These are phyloP conservation scores for Ustilago hordei DNA, from an alignment of 1,284 basidiomycete species.

Conservation along the genomic window DNA sequence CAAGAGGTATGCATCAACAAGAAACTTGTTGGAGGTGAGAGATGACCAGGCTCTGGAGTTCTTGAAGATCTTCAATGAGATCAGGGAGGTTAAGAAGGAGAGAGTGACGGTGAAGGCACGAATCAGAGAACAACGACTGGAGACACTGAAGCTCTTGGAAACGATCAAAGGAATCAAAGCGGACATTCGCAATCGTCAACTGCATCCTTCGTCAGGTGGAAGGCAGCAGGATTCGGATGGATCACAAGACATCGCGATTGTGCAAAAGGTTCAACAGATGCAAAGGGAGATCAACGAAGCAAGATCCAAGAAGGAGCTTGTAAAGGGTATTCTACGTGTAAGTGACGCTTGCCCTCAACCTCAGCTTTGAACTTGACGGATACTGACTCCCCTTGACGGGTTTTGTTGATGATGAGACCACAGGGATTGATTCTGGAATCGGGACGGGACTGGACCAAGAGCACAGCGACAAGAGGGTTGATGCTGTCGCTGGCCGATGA, in stretches of 20 bases:
- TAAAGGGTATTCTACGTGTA: constrained; percentile 50
- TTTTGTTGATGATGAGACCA: not conserved
- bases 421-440: constrained; percentile 53
- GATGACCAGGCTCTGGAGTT: constrained; percentile 52
- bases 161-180: constrained; percentile 42
- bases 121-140: constrained; percentile 36
- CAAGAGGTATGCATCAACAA: constrained; percentile 35
- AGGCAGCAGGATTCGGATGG: constrained; percentile 20
- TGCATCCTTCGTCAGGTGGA: constrained; percentile 24
- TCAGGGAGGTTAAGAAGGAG: constrained; percentile 26
- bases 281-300: constrained; percentile 46
- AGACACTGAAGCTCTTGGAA: constrained; percentile 33
- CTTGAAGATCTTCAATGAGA: constrained; percentile 36
- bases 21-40: constrained; percentile 40
- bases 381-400: not conserved
- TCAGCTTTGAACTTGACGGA: not conserved
- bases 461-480: constrained; percentile 26
- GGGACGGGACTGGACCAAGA: constrained; percentile 49
- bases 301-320: constrained; percentile 49
- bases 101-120: constrained; percentile 26
- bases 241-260: constrained; percentile 33
- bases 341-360: constrained; percentile 8
- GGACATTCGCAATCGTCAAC: constrained; percentile 39
- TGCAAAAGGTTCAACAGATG: constrained; percentile 37
- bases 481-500: constrained; percentile 53